phyloP scores from a whole-genome alignment of 345 rosid genomes.

The Dimocarpus longan region DNA sequence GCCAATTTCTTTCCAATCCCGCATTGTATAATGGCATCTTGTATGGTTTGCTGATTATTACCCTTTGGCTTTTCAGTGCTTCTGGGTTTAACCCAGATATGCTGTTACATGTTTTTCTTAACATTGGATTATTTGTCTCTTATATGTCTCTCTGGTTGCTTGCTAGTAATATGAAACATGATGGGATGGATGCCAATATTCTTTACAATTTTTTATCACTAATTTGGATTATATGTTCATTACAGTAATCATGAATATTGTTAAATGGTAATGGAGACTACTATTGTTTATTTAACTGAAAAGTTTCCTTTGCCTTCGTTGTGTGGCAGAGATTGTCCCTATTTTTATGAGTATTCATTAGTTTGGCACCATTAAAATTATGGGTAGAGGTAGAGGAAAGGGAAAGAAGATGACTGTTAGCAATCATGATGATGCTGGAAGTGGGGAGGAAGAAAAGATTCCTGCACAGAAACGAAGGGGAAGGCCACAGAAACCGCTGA shows the following conservation, averaged over 20 bases:
- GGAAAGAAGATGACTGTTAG: slow-evolving; percentile 52
- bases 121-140: neutral
- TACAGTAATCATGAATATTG: neutral
- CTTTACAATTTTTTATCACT: neutral
- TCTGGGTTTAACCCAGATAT: neutral
- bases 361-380: slow-evolving; percentile 30
- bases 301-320: slow-evolving; percentile 7
- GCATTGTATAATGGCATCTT: neutral
- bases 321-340: slow-evolving; percentile 31
- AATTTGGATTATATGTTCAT: neutral
- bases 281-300: slow-evolving; percentile 1
- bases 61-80: neutral
- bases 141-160: neutral
- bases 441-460: slow-evolving; percentile 70
- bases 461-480: slow-evolving; percentile 75
- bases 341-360: slow-evolving; percentile 32
- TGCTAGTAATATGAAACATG: neutral
- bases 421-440: slow-evolving; percentile 58
- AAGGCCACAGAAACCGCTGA: slow-evolving; percentile 65
- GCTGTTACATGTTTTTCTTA: neutral
- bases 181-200: neutral
- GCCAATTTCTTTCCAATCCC: neutral
- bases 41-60: neutral
- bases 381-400: slow-evolving; percentile 86
- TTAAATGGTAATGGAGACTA: neutral